These are phyloP conservation scores for Lolium multiflorum DNA, from an alignment of 176 grass and related monocot genomes.

Conservation along the genomic window DNA sequence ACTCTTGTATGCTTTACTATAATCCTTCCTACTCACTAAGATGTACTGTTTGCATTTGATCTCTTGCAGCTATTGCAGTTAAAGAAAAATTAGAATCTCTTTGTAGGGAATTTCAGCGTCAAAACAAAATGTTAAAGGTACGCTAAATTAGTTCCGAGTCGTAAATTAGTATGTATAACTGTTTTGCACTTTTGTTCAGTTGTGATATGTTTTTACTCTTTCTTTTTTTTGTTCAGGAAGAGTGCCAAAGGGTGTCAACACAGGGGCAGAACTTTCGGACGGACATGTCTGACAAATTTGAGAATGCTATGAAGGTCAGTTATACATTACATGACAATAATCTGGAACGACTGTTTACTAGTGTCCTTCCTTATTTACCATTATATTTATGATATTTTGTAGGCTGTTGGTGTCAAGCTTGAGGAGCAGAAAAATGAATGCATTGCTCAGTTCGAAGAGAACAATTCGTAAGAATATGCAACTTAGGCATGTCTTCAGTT, in stretches of 20 bases:
- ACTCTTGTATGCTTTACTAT: background rate
- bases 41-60: slow-evolving; percentile 32
- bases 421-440: slow-evolving; percentile 92
- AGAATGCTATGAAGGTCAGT: slow-evolving; percentile 88
- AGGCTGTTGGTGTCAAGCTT: slow-evolving; percentile 86
- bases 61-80: slow-evolving; percentile 73
- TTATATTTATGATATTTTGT: slow-evolving; percentile 28
- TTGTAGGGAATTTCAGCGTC: slow-evolving; percentile 90
- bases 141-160: slow-evolving; percentile 21
- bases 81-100: slow-evolving; percentile 94
- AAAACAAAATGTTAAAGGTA: slow-evolving; percentile 98
- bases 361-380: slow-evolving; percentile 19
- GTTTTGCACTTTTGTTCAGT: slow-evolving; percentile 40
- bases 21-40: slow-evolving; percentile 29
- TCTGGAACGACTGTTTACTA: background rate
- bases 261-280: slow-evolving; percentile 91
- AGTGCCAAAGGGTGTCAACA: slow-evolving; percentile 83
- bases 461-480: slow-evolving; percentile 79
- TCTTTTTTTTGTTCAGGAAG: slow-evolving; percentile 68
- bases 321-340: slow-evolving; percentile 28
- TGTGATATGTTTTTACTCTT: slow-evolving; percentile 41
- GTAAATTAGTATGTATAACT: slow-evolving; percentile 10
- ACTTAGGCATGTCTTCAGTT: slow-evolving; percentile 44
- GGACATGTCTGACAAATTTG: slow-evolving; percentile 87
- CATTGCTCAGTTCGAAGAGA: slow-evolving; percentile 86